These are phyloP conservation scores for Lodderomyces oxycetoniae DNA, from an alignment of 1,139 yeast genomes.

Conservation along the genomic window DNA sequence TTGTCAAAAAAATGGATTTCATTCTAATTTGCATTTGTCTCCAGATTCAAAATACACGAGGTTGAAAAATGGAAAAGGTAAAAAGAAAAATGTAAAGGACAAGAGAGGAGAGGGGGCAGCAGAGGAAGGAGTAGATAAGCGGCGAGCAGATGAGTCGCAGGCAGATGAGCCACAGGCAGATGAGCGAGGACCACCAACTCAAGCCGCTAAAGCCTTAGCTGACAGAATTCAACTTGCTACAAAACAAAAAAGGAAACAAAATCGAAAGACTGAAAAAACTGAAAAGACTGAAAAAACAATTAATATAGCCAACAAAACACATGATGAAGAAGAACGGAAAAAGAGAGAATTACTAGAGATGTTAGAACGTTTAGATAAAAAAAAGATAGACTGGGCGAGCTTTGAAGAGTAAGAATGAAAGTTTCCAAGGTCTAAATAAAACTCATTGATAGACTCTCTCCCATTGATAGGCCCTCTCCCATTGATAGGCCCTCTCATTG, in stretches of 20 bases:
- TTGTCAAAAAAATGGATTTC: too few species aligned
- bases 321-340: slow-evolving; percentile 19
- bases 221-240: slow-evolving; percentile 17
- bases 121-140: too few species aligned
- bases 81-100: too few species aligned
- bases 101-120: too few species aligned
- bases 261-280: slow-evolving; percentile 26
- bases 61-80: too few species aligned
- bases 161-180: too few species aligned
- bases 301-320: slow-evolving; percentile 1
- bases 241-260: slow-evolving; percentile 13
- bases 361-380: slow-evolving; percentile 28
- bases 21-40: too few species aligned
- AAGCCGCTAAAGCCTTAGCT: slow-evolving; percentile 26
- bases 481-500: too few species aligned
- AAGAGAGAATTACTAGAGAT: slow-evolving; percentile 28
- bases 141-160: too few species aligned
- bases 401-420: slow-evolving; percentile 13
- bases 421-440: too few species aligned
- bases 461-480: too few species aligned
- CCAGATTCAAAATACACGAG: too few species aligned
- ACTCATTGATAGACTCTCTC: not conserved
- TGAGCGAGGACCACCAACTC: slow-evolving; percentile 25
- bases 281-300: slow-evolving; percentile 24
- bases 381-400: slow-evolving; percentile 32